Evolutionary conservation across 139 green algal genomes (phyloP), one percentile per base, ranked within the genome.

Genomic region (Trebouxia sp.): DNA sequence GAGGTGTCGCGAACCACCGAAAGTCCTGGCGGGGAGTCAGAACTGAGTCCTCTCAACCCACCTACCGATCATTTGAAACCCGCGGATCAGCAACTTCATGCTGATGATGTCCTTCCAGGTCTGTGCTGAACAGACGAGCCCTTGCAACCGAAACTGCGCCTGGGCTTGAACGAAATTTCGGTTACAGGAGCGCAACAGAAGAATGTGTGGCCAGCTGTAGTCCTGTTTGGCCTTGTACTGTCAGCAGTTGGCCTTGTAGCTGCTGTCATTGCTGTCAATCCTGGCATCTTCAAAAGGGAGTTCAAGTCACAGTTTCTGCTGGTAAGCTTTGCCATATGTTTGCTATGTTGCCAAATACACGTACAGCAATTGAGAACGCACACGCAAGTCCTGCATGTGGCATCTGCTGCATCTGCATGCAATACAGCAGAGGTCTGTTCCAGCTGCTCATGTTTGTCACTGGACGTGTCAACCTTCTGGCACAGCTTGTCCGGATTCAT

Each of bases 231-330:
- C 62, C 12, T 72, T 12, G 62, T 72, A 9, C 43, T 72, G 62
- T 14, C 28, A 11, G 62, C 62, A 2, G 62, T 72, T 42, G 62
- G 1, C 42, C 62, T 72, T 6, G 62, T 72, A 28, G 62, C 62
- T 45, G 62, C 62, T 72, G 62, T 72, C 32, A 41, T 72, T 43
- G 62, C 62, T 45, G 32, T 41, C 32, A 72, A 72, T 8, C 62
- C 62, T 30, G 62, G 62, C 62, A 72, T 72, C n/a, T 72, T 72
- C 35, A 43, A 43, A 72, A 43, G 11, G 37, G 62, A 72, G 32
- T 72, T 43, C 62, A 72, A 72, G 62, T 26, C 62, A 5, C 62
- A 72, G 5, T 72, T 72, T 26, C 11, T 72, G 35, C 35, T 72
- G 62, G 62, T 72, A n/a, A n/a, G n/a, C n/a, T n/a, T n/a, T n/a